Evolutionary conservation across 768 basidiomycete species (phyloP).

Genomic region (Nidularia sp.): DNA sequence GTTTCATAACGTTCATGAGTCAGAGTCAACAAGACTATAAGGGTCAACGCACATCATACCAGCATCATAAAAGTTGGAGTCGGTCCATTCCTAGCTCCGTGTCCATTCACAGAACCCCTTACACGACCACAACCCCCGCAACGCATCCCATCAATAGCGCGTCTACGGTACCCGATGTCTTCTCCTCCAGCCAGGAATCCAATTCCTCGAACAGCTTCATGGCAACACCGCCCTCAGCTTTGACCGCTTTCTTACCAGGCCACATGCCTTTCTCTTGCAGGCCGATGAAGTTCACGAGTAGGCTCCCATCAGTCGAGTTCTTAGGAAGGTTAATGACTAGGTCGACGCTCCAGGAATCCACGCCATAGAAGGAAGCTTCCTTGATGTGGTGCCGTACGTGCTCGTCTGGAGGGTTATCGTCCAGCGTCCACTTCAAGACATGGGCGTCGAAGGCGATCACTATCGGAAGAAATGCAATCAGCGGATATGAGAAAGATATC

Average conservation of each 20-base stretch:
- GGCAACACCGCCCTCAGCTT: conserved; percentile 48
- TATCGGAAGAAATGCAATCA: conserved; percentile 11
- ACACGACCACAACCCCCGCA: conserved; percentile 50
- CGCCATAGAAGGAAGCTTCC: conserved; percentile 83
- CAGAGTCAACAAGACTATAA: no score
- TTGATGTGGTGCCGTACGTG: conserved; percentile 84
- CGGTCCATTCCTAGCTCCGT: neutral
- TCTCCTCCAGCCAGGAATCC: conserved; percentile 69
- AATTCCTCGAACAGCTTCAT: conserved; percentile 74
- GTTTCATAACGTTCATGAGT: no score
- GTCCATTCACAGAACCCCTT: neutral
- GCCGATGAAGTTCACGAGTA: conserved; percentile 74
- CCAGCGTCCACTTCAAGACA: conserved; percentile 80
- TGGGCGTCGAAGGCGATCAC: conserved; percentile 91
- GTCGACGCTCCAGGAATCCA: conserved; percentile 68
- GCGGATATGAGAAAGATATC: neutral
- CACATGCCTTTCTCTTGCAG: conserved; percentile 83
- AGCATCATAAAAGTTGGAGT: neutral
- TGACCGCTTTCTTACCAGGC: conserved; percentile 61
- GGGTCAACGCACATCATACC: neutral
- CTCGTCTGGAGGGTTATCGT: conserved; percentile 73
- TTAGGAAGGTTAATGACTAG: conserved; percentile 58
- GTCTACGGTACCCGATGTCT: conserved; percentile 64
- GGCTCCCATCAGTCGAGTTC: conserved; percentile 18
- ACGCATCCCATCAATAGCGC: conserved; percentile 67